phyloP scores from a whole-genome alignment of 495 filamentous ascomycete genomes.

The Aspergillus sparsus region DNA sequence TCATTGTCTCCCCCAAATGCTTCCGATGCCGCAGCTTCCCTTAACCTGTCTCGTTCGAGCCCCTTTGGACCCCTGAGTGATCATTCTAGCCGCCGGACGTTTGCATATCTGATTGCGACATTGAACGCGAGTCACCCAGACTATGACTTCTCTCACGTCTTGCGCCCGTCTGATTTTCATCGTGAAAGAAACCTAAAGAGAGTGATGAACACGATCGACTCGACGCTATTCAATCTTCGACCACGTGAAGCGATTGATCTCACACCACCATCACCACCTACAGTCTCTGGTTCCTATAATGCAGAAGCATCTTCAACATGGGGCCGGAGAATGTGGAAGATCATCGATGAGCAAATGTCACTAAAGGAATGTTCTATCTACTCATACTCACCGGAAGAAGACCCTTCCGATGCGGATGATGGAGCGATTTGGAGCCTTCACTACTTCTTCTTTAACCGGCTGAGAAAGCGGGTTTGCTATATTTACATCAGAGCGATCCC shows the following conservation, averaged over 20 bases:
- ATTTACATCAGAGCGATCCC: constrained; percentile 85
- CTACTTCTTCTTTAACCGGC: constrained; percentile 97
- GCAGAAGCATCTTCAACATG: constrained; percentile 53
- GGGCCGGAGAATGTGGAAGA: constrained; percentile 85
- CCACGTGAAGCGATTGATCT: constrained; percentile 55
- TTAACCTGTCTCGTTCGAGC: constrained; percentile 80
- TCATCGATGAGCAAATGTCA: constrained; percentile 89
- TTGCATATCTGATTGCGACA: constrained; percentile 94
- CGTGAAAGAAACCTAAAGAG: constrained; percentile 70
- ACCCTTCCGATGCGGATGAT: constrained; percentile 88
- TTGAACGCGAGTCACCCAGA: constrained; percentile 97
- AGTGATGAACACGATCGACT: constrained; percentile 83
- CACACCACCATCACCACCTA: constrained; percentile 48
- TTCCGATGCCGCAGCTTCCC: constrained; percentile 49
- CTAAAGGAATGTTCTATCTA: constrained; percentile 83
- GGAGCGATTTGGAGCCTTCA: constrained; percentile 92
- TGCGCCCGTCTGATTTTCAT: constrained; percentile 84
- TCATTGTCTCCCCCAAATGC: constrained; percentile 77
- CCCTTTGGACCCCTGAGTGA: constrained; percentile 90
- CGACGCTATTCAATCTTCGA: constrained; percentile 79
- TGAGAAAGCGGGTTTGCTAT: constrained; percentile 91
- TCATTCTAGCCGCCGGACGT: constrained; percentile 82
- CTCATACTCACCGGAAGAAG: constrained; percentile 78
- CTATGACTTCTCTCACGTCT: constrained; percentile 92
- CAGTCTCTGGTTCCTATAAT: constrained; percentile 47